phyloP scores from a whole-genome alignment of 164 flowering plant species.

The Kingdonia uniflora region DNA sequence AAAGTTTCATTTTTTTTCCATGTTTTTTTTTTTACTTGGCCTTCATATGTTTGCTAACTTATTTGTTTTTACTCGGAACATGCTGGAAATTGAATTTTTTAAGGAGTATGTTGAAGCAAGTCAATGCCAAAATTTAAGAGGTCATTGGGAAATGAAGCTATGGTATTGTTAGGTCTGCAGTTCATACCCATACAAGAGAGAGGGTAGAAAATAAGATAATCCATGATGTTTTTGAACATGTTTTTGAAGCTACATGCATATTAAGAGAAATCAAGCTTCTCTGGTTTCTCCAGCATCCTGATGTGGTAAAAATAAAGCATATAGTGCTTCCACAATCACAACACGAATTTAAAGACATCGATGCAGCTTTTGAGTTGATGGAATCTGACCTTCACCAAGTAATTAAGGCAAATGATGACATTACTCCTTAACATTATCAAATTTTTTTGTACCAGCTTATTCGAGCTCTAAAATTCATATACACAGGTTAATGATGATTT shows the following conservation, averaged over 20 bases:
- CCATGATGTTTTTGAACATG: conserved; percentile 77
- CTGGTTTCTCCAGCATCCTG: conserved; percentile 66
- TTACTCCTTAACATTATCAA: conserved; percentile 68
- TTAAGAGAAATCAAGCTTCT: conserved; percentile 85
- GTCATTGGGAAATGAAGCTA: conserved; percentile 90
- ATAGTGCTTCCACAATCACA: conserved; percentile 83
- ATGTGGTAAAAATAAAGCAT: conserved; percentile 76
- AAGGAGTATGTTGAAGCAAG: conserved; percentile 85
- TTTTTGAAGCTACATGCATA: conserved; percentile 86
- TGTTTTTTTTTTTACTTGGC: too few species aligned
- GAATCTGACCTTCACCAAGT: conserved; percentile 90
- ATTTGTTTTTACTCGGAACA: conserved; percentile 20
- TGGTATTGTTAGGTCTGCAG: conserved; percentile 80
- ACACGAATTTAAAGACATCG: conserved; percentile 79
- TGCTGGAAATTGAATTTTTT: conserved; percentile 66
- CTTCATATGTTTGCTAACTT: not conserved
- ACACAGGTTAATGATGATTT: conserved; percentile 38
- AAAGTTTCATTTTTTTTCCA: too few species aligned
- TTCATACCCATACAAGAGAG: conserved; percentile 77
- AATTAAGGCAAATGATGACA: conserved; percentile 76
- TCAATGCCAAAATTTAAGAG: conserved; percentile 69
- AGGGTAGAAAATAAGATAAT: conserved; percentile 83
- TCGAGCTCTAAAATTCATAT: conserved; percentile 73
- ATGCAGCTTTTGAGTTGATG: conserved; percentile 90
- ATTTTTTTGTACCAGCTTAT: conserved; percentile 87